Percentiles rank a stretch among this genome's conserved stretches.
Conservation (phyloP, 306 rosid genomes). For the Sicyos baderoa region DNA sequence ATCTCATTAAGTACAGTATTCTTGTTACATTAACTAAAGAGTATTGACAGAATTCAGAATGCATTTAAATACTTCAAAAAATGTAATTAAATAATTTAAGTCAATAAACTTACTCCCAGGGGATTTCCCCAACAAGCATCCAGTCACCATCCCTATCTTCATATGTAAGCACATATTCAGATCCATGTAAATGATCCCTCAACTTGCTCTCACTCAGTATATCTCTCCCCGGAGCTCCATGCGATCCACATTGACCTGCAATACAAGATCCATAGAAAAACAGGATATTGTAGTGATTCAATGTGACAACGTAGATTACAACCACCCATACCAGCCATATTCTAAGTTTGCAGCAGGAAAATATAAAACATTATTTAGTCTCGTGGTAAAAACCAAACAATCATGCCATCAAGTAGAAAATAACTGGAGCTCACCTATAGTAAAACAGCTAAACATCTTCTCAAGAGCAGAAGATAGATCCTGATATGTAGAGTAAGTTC, state of each 20-base stretch:
- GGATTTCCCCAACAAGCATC: constrained; percentile 99
- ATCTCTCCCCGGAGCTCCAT: constrained; percentile 71
- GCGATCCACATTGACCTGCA: constrained; percentile 82
- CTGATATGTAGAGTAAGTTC: constrained; percentile 65
- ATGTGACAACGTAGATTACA: background rate
- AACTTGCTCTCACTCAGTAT: constrained; percentile 80
- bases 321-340: background rate
- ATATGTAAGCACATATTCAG: constrained; percentile 83
- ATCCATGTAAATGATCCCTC: constrained; percentile 90
- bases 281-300: background rate
- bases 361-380: background rate
- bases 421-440: constrained; percentile 46
- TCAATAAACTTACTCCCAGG: constrained; percentile 73
- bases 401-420: background rate
- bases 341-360: background rate
- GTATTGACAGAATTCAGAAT: background rate
- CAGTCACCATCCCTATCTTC: constrained; percentile 96
- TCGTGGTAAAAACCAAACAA: background rate
- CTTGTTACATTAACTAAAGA: constrained; percentile 7
- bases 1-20: background rate
- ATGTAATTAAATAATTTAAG: background rate
- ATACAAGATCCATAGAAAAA: constrained; percentile 11
- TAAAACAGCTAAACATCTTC: constrained; percentile 96
- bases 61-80: too few species aligned
- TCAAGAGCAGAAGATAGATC: constrained; percentile 90